phyloP scores from a whole-genome alignment of 169 alveolate species.

The Babesia ovata region DNA sequence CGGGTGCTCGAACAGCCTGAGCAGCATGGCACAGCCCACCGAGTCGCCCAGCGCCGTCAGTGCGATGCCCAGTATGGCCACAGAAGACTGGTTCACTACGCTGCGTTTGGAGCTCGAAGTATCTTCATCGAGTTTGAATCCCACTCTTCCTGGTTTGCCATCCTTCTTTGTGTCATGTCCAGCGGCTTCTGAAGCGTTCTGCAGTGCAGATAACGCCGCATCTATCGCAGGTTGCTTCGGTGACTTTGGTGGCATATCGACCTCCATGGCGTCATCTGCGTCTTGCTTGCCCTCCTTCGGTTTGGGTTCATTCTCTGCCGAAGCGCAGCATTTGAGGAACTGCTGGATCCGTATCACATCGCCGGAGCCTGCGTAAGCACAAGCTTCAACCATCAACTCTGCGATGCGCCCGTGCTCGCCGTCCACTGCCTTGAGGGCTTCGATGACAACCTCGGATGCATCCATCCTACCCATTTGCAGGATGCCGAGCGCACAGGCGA shows the following conservation, averaged over 20 bases:
- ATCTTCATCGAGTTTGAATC: constrained; percentile 39
- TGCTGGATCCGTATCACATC: constrained; percentile 95
- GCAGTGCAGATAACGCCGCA: background rate
- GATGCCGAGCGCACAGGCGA: constrained; percentile 85
- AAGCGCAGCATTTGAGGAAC: constrained; percentile 83
- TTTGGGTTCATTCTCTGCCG: constrained; percentile 3
- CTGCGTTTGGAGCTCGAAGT: constrained; percentile 68
- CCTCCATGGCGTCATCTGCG: constrained; percentile 36
- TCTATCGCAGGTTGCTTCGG: constrained; percentile 6
- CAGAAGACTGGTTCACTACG: constrained; percentile 70
- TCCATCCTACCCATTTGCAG: constrained; percentile 90
- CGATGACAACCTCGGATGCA: constrained; percentile 87
- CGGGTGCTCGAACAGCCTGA: constrained; percentile 80
- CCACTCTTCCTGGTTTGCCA: background rate
- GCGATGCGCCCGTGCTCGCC: constrained; percentile 75
- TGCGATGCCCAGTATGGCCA: constrained; percentile 92
- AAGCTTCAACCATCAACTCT: constrained; percentile 87
- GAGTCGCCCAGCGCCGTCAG: constrained; percentile 94
- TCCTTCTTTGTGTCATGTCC: background rate
- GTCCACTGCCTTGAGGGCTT: constrained; percentile 85
- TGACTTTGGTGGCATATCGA: constrained; percentile 40
- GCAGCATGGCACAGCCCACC: constrained; percentile 91
- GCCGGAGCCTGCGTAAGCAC: constrained; percentile 98
- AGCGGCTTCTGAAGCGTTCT: background rate
- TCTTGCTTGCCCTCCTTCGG: constrained; percentile 19